Base-by-base conservation (phyloP, 2,329 filamentous ascomycete genomes). In the Onygenales sp. region DNA sequence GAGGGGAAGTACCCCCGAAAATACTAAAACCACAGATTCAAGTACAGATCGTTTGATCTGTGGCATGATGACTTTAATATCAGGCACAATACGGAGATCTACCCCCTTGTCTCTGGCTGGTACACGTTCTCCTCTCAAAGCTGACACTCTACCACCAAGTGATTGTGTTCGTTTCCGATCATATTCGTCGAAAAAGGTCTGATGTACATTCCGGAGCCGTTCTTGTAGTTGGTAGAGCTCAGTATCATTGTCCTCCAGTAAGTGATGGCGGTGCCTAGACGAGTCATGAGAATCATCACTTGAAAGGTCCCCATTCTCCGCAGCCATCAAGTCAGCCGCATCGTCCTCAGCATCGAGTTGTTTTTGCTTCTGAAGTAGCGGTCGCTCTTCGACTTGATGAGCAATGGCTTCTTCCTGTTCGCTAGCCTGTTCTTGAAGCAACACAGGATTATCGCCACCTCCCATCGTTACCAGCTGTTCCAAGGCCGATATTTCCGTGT, bases 311-410 rank as follows among this genome's bases (percentile, higher is more conserved):
- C 76, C 73, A 48, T 77, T 77, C 13, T 76, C 69, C 2, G 69
- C 69, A 9, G 45, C 45, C 54, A 70, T 56, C 32, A 56, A 75
- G 56, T 78, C 80, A 52, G 74, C 79, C 39, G 80, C 77, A 42
- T 88, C 84, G 60, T 91, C 87, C 62, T 90, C 87, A 61, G 88
- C 87, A 63, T 98, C 93, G 21, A 96, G 78, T 66, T 90, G 79
- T 63, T 95, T 87, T 68, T 98, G 93, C 73, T 95, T 86, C 65
- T 93, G 88, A n/a, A 95, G 74, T 32, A 98, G 73, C 0, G 93
- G 93, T 11, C 92, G 82, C 57, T 96, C 90, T 56, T 85, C 88
- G 14, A 97, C 79, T 69, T 98, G 93, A 56, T 90, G 88, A 64
- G 91, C 86, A 48, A 98, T 80, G 0, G 85, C 81, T 65, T 92